These are phyloP conservation scores for maize (Zea mays) DNA, from an alignment of 176 grass and related monocot genomes.

Conservation along the genomic window Zm-B73-REFERENCE-NAM-5.0 NC_050096.1:176264001-176264500, in stretches of 20 bases:
- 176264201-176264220: constrained; percentile 93
- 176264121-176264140: background rate
- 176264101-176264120: background rate
- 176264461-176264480: background rate
- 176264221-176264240: constrained; percentile 85
- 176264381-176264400: background rate
- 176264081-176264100: constrained; percentile 1
- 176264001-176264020: too few species aligned
- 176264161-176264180: constrained; percentile 18
- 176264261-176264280: constrained; percentile 67
- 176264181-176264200: constrained; percentile 98
- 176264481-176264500: background rate
- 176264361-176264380: background rate
- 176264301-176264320: constrained; percentile 73
- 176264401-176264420: constrained; percentile 5
- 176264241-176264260: constrained; percentile 92
- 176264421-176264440: background rate
- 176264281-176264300: constrained; percentile 72
- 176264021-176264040: too few species aligned
- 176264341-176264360: constrained; percentile 95
- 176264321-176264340: constrained; percentile 79
- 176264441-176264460: background rate
- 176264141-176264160: background rate
- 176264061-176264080: background rate
- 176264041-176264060: background rate